phyloP scores from a whole-genome alignment of 192 early-diverging fungal genomes.

The Rhizophagus clarus region DNA sequence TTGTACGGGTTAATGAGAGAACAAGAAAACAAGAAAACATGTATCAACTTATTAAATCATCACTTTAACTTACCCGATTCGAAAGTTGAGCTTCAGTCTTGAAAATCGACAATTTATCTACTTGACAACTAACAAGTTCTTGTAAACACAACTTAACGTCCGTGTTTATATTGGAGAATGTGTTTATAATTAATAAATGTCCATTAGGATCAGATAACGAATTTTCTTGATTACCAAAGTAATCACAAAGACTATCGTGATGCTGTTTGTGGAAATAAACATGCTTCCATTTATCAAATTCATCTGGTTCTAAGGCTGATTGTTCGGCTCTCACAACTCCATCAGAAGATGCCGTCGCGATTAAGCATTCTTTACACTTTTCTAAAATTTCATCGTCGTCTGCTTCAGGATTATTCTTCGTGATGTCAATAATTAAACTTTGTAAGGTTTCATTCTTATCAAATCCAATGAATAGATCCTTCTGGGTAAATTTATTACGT shows the following conservation, averaged over 20 bases:
- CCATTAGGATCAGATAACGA: background rate
- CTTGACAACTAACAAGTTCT: background rate
- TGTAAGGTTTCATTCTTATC: slow-evolving; percentile 16
- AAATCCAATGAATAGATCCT: slow-evolving; percentile 34
- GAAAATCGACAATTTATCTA: slow-evolving; percentile 22
- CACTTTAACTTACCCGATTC: background rate
- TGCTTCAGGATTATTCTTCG: slow-evolving; percentile 6
- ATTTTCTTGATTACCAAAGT: background rate
- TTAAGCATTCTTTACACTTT: slow-evolving; percentile 26
- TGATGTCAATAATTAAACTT: slow-evolving; percentile 22
- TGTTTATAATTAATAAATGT: slow-evolving; percentile 11
- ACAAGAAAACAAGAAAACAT: background rate
- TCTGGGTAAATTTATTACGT: background rate
- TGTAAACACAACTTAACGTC: slow-evolving; percentile 8
- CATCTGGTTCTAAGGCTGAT: slow-evolving; percentile 2
- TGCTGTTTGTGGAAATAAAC: slow-evolving; percentile 11
- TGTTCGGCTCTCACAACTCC: slow-evolving; percentile 15
- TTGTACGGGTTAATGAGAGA: background rate
- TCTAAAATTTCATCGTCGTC: slow-evolving; percentile 16
- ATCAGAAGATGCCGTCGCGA: slow-evolving; percentile 30
- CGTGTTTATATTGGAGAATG: slow-evolving; percentile 23
- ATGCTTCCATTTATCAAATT: slow-evolving; percentile 17
- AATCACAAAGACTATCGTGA: slow-evolving; percentile 3
- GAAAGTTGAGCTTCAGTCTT: slow-evolving; percentile 18
- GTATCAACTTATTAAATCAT: background rate